phyloP scores from a whole-genome alignment of 1,139 yeast genomes.

The Debaryomyces subglobosus region DNA sequence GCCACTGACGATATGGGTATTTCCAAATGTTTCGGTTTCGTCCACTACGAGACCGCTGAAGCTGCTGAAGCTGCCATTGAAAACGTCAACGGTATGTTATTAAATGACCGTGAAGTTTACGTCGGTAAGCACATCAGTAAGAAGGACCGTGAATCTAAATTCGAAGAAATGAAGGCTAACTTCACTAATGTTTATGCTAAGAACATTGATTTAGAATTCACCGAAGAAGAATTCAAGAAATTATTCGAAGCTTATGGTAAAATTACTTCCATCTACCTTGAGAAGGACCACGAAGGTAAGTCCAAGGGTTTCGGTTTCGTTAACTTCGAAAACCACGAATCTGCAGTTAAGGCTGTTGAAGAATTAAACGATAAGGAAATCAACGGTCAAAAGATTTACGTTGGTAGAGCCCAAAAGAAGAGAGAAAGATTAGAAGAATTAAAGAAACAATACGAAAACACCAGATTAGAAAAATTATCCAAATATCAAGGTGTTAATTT shows the following conservation, averaged over 20 bases:
- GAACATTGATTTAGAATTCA: constrained; percentile 75
- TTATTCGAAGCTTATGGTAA: constrained; percentile 76
- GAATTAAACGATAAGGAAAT: constrained; percentile 87
- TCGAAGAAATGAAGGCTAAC: constrained; percentile 89
- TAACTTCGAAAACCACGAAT: constrained; percentile 84
- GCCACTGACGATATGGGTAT: constrained; percentile 92
- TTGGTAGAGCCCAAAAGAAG: constrained; percentile 99
- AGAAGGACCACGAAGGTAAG: constrained; percentile 84
- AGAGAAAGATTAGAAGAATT: constrained; percentile 96
- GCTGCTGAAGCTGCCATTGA: constrained; percentile 96
- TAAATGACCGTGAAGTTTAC: constrained; percentile 94
- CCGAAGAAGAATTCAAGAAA: constrained; percentile 73
- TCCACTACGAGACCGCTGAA: constrained; percentile 92
- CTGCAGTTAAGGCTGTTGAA: constrained; percentile 90
- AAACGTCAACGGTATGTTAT: constrained; percentile 97
- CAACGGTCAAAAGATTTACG: constrained; percentile 85
- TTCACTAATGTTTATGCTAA: constrained; percentile 95
- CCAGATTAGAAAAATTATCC: constrained; percentile 87
- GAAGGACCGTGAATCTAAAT: constrained; percentile 94
- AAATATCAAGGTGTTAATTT: constrained; percentile 98
- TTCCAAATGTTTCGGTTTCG: constrained; percentile 97
- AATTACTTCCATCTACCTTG: constrained; percentile 83
- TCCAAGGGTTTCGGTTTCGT: constrained; percentile 96
- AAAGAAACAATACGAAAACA: constrained; percentile 92
- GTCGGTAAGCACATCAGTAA: constrained; percentile 94